Evolutionary conservation across 257 asterid genomes (phyloP).

Genomic region (Salvia miltiorrhiza): DNA sequence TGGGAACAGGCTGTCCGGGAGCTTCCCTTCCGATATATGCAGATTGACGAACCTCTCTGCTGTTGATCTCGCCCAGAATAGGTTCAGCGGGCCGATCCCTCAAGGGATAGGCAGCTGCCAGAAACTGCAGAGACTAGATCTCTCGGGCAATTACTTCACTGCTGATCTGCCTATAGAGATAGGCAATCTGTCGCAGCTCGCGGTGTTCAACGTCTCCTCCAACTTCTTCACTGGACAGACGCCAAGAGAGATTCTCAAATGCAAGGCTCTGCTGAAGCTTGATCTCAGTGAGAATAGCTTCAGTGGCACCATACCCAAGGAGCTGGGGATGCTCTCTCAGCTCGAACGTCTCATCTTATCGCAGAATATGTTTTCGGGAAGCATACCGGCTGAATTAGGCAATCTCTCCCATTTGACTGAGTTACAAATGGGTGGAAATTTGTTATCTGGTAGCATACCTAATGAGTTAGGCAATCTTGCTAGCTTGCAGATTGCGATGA

Average conservation of each 20-base stretch:
- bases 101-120: constrained; percentile 54
- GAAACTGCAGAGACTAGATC: constrained; percentile 82
- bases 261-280: constrained; percentile 76
- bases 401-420: constrained; percentile 80
- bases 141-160: constrained; percentile 63
- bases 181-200: constrained; percentile 66
- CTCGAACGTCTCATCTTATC: constrained; percentile 81
- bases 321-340: constrained; percentile 63
- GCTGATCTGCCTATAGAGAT: constrained; percentile 67
- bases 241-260: constrained; percentile 58
- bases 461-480: constrained; percentile 65
- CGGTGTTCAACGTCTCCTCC: constrained; percentile 67
- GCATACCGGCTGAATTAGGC: constrained; percentile 71
- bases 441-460: constrained; percentile 71
- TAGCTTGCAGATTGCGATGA: constrained; percentile 79
- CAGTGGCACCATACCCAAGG: constrained; percentile 47
- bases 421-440: constrained; percentile 85
- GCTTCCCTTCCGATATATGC: constrained; percentile 73
- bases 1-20: constrained; percentile 54
- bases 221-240: constrained; percentile 54
- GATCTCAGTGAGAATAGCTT: constrained; percentile 81
- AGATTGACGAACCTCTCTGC: constrained; percentile 68
- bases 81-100: constrained; percentile 66
- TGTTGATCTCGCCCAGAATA: constrained; percentile 70
- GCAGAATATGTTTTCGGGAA: constrained; percentile 61